Percentiles rank a stretch among this genome's conserved stretches.
Conservation (phyloP, 192 early-diverging fungal genomes). For the Helicostylum pulchrum region DNA sequence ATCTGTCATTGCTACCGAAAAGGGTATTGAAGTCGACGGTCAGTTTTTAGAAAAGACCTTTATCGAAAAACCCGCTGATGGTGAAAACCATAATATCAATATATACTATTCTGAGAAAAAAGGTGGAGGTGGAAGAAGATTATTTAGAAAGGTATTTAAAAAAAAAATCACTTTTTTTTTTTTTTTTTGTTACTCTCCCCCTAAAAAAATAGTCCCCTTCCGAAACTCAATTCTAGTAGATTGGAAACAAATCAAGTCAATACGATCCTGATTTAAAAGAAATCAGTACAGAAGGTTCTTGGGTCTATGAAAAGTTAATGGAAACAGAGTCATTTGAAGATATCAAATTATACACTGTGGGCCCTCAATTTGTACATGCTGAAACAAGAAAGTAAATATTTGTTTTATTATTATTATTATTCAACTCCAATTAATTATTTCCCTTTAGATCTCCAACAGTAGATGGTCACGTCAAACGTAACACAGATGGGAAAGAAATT, state of each 20-base stretch:
- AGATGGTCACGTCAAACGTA: constrained; percentile 91
- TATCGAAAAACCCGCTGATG: constrained; percentile 93
- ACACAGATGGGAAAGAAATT: constrained; percentile 96
- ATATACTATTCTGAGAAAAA: constrained; percentile 83
- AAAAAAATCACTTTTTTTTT: neutral
- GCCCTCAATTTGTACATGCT: constrained; percentile 82
- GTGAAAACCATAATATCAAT: constrained; percentile 96
- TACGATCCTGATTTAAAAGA: constrained; percentile 65
- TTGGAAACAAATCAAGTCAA: constrained; percentile 95
- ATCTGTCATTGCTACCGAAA: constrained; percentile 21
- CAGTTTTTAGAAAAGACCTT: constrained; percentile 84
- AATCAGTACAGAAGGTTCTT: constrained; percentile 77
- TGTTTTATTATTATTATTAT: neutral
- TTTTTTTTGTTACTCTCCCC: neutral
- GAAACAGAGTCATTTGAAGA: constrained; percentile 93
- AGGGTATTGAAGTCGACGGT: constrained; percentile 72
- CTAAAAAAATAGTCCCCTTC: too few species aligned
- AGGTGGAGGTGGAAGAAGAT: constrained; percentile 77
- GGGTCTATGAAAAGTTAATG: constrained; percentile 95
- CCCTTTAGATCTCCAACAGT: constrained; percentile 80
- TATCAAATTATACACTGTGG: constrained; percentile 96
- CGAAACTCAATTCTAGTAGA: constrained; percentile 32
- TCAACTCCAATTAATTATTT: neutral
- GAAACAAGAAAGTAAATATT: constrained; percentile 84
- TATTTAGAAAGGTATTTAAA: constrained; percentile 70